phyloP scores from a whole-genome alignment of 2,329 filamentous ascomycete genomes.

The Nemania bipapillata region DNA sequence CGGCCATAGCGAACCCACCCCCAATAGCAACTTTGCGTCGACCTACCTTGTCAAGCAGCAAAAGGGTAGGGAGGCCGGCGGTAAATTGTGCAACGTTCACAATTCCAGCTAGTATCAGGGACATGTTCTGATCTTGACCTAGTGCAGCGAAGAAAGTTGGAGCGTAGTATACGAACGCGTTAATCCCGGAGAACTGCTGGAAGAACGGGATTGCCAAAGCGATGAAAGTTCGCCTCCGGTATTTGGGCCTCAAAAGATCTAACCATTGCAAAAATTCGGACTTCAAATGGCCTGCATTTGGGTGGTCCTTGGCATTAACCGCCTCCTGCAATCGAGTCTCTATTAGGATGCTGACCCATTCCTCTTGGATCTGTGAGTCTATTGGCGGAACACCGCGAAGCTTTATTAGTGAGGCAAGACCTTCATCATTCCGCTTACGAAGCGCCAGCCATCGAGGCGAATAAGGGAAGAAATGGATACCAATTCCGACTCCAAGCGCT shows the following conservation, averaged over 20 bases:
- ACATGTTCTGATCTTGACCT: conserved; percentile 55
- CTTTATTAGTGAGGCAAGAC: conserved; percentile 59
- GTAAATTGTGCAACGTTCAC: neutral
- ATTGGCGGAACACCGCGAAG: conserved; percentile 61
- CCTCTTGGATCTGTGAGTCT: conserved; percentile 60
- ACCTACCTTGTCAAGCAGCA: neutral
- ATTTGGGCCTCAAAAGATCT: too few species aligned
- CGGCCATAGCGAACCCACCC: neutral
- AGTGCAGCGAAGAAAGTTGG: conserved; percentile 61
- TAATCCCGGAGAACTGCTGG: conserved; percentile 37
- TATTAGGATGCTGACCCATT: neutral
- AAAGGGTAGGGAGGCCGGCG: neutral
- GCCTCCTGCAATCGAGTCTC: too few species aligned
- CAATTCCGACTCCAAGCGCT: conserved; percentile 47
- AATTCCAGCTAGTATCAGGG: neutral
- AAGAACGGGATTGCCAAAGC: too few species aligned
- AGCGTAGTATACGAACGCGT: conserved; percentile 57
- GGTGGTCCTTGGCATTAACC: too few species aligned
- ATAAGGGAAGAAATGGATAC: conserved; percentile 59
- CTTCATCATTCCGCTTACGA: conserved; percentile 60
- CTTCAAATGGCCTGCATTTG: too few species aligned
- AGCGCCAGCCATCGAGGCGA: conserved; percentile 65
- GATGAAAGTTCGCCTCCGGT: too few species aligned
- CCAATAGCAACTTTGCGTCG: neutral
- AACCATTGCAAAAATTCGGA: too few species aligned